Percentiles rank a stretch among this genome's conserved stretches.
Evolutionary conservation across 768 basidiomycete species (phyloP).

Genomic region (Termitomyces sp.): DNA sequence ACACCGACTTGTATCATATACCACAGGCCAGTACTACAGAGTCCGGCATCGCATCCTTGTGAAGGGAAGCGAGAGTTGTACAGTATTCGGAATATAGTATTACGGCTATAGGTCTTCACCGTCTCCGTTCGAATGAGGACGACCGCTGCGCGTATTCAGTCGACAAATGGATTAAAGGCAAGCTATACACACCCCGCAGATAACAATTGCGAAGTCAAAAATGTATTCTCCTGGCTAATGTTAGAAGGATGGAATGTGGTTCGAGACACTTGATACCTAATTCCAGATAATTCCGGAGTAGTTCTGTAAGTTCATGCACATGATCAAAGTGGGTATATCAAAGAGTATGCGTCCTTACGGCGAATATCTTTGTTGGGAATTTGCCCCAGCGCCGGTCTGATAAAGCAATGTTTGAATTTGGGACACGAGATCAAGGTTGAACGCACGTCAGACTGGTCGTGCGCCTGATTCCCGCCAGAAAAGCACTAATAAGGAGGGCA

Average conservation of each 20-base stretch:
- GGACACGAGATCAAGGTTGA: neutral
- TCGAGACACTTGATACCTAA: slow-evolving; percentile 39
- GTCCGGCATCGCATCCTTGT: neutral
- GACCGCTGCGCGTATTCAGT: slow-evolving; percentile 47
- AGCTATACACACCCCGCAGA: slow-evolving; percentile 62
- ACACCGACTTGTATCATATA: slow-evolving; percentile 13
- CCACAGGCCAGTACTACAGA: neutral
- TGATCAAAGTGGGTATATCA: neutral
- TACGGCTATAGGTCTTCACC: slow-evolving; percentile 14
- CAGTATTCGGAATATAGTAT: neutral
- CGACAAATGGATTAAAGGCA: neutral
- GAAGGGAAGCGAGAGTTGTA: neutral
- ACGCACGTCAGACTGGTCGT: slow-evolving; percentile 84
- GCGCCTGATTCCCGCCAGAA: slow-evolving; percentile 81
- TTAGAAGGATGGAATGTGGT: slow-evolving; percentile 2
- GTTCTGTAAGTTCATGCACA: slow-evolving; percentile 36
- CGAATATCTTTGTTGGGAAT: slow-evolving; percentile 89
- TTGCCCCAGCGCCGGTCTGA: slow-evolving; percentile 68
- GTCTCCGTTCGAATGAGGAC: slow-evolving; percentile 63
- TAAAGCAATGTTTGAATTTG: neutral
- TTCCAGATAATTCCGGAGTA: slow-evolving; percentile 76
- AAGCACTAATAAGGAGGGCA: slow-evolving; percentile 71
- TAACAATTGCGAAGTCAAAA: slow-evolving; percentile 82
- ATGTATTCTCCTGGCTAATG: slow-evolving; percentile 66
- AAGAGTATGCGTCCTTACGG: slow-evolving; percentile 44